phyloP scores from a whole-genome alignment of 768 basidiomycete species.

The Termitomyces bulborhizus region DNA sequence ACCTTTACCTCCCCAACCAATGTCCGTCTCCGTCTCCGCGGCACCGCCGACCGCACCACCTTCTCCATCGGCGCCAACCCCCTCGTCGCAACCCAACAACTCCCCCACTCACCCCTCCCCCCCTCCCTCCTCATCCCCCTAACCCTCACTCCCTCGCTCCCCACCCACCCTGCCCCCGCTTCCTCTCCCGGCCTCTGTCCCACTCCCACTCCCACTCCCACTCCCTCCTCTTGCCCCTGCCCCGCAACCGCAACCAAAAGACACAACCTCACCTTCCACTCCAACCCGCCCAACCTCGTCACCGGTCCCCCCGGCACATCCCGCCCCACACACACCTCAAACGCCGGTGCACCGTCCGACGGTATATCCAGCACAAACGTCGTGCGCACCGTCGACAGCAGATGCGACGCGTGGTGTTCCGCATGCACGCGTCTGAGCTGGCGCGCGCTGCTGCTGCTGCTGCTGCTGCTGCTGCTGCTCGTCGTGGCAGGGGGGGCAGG shows the following conservation, averaged over 20 bases:
- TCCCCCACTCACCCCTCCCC: constrained; percentile 64
- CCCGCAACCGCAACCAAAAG: constrained; percentile 74
- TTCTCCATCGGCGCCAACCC: constrained; percentile 61
- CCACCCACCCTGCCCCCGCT: constrained; percentile 28
- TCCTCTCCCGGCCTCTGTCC: constrained; percentile 34
- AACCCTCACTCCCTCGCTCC: constrained; percentile 45
- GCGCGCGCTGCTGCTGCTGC: constrained; percentile 33
- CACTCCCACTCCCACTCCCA: constrained; percentile 29
- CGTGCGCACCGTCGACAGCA: constrained; percentile 65
- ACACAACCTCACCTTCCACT: constrained; percentile 86
- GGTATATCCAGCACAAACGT: constrained; percentile 92
- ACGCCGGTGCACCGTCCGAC: constrained; percentile 84
- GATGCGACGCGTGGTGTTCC: constrained; percentile 77
- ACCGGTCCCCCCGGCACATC: constrained; percentile 13
- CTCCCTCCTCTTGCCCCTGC: constrained; percentile 11
- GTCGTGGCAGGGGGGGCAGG: not conserved
- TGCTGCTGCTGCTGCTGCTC: constrained; percentile 27
- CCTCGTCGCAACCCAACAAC: constrained; percentile 52
- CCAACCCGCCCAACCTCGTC: constrained; percentile 59
- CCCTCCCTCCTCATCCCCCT: constrained; percentile 55
- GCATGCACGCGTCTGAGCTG: constrained; percentile 74
- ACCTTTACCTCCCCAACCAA: constrained; percentile 6
- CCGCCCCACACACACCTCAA: constrained; percentile 55
- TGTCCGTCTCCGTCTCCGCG: not conserved
- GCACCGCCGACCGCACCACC: constrained; percentile 16